Evolutionary conservation across 768 basidiomycete genomes (phyloP).

Genomic region (Boletus tylopilopsis): DNA sequence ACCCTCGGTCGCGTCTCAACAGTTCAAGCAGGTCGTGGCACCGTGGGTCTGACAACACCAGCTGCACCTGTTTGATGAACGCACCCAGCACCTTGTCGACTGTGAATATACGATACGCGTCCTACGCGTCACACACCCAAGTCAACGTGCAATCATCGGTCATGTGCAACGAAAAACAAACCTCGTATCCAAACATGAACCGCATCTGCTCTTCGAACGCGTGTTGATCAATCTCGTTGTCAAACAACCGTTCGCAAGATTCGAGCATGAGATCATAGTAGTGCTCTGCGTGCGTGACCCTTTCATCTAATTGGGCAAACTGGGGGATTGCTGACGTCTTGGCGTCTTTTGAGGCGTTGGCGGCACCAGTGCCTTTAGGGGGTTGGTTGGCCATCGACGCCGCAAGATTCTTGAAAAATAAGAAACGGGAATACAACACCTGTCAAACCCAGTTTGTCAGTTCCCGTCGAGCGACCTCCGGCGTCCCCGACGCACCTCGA

Average conservation of each 20-base stretch:
- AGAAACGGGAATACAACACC: constrained; percentile 79
- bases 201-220: constrained; percentile 91
- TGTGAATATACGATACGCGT: constrained; percentile 88
- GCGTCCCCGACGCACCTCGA: constrained; percentile 63
- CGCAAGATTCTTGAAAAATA: constrained; percentile 73
- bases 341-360: constrained; percentile 23
- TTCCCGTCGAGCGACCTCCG: background rate
- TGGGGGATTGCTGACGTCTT: constrained; percentile 30
- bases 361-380: background rate
- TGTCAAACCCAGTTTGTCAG: constrained; percentile 29
- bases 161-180: constrained; percentile 23
- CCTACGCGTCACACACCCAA: constrained; percentile 35
- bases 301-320: constrained; percentile 30
- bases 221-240: constrained; percentile 83
- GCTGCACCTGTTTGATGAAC: constrained; percentile 87
- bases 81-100: constrained; percentile 87
- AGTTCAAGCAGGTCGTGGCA: constrained; percentile 71
- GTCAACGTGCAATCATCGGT: background rate
- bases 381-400: constrained; percentile 38
- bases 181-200: constrained; percentile 81
- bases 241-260: constrained; percentile 87
- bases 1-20: constrained; percentile 62
- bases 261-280: constrained; percentile 83
- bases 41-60: constrained; percentile 62
- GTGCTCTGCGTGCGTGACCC: constrained; percentile 49